Evolutionary conservation across 108 stramenopile species (phyloP), one percentile per base, ranked within the genome.

Genomic region (Nitzschia sp.): DNA sequence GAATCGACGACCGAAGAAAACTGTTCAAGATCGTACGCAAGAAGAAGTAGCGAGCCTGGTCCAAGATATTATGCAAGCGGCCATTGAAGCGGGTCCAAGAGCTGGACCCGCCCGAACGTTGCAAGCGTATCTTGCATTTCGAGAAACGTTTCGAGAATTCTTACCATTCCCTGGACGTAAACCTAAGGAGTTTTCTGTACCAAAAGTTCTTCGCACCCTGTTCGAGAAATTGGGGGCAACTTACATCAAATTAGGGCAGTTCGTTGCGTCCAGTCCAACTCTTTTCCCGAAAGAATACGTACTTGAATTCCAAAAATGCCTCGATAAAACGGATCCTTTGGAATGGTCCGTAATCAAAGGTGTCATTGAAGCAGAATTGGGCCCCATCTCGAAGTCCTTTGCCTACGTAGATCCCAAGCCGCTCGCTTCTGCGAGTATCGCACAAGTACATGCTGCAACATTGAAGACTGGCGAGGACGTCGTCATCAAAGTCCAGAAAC

Each of bases 401-500:
- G 55, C 77, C 11, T 85, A 45, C 36, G 74, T 98, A 47, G 94
- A 98, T 56, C 56, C 67, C 6, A 84, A 53, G 30, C 98, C 98
- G 1, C 60, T 97, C 24, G 97, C 96, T 30, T 89, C 87, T 1
- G 98, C 98, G 2, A 84, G 82, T 26, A 96, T 98, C 62, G 96
- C 98, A 0, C 98, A 98, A 72, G 96, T 97, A 6, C 96, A 98
- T 74, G 80, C 82, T 30, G 97, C 96, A 21, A 87, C 45, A 35
- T 75, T 98, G 1, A 84, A 78, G 38, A 92, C 87, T 21, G 96
- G 96, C 1, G 89, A 94, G 64, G 88, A 95, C 19, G 98, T 98
- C 28, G 98, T 97, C 19, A 83, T 98, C 75, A 98, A 98, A 76
- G 97, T 98, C 13, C 96, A 90, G 72, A 97, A 97, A 61, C 98